A percentile compares a stretch with the other conserved stretches of the same genome.
Evolutionary conservation across 352 stramenopile genomes (phyloP).

Genomic region (Phytophthora aleatoria): DNA sequence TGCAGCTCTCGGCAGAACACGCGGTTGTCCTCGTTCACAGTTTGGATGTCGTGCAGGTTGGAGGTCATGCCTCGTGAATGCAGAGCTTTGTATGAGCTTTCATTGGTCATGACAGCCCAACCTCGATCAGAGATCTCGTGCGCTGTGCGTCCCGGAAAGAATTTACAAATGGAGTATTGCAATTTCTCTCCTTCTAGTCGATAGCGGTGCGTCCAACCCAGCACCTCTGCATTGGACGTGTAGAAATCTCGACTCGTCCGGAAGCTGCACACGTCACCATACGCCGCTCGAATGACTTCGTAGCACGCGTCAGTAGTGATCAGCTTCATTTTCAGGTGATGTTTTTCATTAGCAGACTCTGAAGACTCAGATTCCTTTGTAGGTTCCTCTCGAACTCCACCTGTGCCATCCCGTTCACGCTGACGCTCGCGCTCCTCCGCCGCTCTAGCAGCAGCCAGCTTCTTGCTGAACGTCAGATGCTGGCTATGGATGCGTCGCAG

Average conservation of each 20-base stretch:
- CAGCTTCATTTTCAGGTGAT: constrained; percentile 18
- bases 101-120: constrained; percentile 44
- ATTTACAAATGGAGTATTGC: constrained; percentile 49
- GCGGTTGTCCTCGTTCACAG: constrained; percentile 42
- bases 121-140: constrained; percentile 33
- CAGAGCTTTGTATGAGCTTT: constrained; percentile 34
- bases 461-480: constrained; percentile 41
- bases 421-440: constrained; percentile 16
- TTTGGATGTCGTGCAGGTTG: constrained; percentile 35
- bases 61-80: constrained; percentile 42
- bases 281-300: constrained; percentile 45
- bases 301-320: constrained; percentile 36
- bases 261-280: constrained; percentile 29
- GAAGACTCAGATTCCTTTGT: constrained; percentile 7
- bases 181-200: constrained; percentile 28
- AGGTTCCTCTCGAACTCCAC: background rate
- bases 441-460: constrained; percentile 13
- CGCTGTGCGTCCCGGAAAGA: constrained; percentile 32
- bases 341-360: background rate
- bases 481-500: constrained; percentile 27
- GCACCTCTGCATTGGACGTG: constrained; percentile 34
- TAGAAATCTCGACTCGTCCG: constrained; percentile 32
- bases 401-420: background rate
- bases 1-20: constrained; percentile 44
- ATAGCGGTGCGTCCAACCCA: constrained; percentile 48